Evolutionary conservation across 2,329 filamentous ascomycete genomes (phyloP).

Genomic region (Dactylonectria macrodidyma): DNA sequence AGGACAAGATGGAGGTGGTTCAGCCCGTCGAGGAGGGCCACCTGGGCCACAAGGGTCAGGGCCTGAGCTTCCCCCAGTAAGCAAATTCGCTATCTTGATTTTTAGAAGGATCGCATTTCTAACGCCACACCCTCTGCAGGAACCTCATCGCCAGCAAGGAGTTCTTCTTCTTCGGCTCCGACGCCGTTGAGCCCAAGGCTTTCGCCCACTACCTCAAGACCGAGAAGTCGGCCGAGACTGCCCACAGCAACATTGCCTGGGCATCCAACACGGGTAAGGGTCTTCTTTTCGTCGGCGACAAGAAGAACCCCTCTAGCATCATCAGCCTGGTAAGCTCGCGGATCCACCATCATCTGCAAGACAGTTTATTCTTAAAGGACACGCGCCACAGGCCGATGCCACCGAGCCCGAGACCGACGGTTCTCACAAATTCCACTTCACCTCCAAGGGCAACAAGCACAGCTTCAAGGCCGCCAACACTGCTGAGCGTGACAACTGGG

Average conservation of each 20-base stretch:
- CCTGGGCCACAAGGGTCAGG: constrained; percentile 91
- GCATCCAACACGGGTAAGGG: constrained; percentile 95
- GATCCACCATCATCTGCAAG: constrained; percentile 37
- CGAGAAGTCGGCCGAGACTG: constrained; percentile 84
- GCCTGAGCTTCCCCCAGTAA: constrained; percentile 88
- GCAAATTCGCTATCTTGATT: constrained; percentile 47
- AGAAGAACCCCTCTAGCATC: constrained; percentile 83
- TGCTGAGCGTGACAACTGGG: too few relatives aligned
- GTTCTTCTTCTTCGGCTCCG: constrained; percentile 88
- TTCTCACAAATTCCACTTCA: too few relatives aligned
- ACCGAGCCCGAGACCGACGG: too few relatives aligned
- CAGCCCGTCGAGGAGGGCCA: constrained; percentile 86
- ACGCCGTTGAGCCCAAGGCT: constrained; percentile 81
- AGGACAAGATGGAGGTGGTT: constrained; percentile 65
- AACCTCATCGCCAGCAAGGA: constrained; percentile 93
- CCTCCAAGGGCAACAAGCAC: too few relatives aligned
- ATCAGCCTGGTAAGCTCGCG: constrained; percentile 82
- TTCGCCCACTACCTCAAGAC: constrained; percentile 85
- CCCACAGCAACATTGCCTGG: constrained; percentile 89
- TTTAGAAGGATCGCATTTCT: too few relatives aligned
- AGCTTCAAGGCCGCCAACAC: too few relatives aligned
- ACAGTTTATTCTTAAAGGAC: constrained; percentile 26
- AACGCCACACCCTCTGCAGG: constrained; percentile 62
- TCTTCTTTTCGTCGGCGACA: constrained; percentile 92
- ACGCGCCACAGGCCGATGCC: constrained; percentile 64